Base-by-base conservation (phyloP, 257 asterid genomes). In the Solanum gandarillasii region DNA sequence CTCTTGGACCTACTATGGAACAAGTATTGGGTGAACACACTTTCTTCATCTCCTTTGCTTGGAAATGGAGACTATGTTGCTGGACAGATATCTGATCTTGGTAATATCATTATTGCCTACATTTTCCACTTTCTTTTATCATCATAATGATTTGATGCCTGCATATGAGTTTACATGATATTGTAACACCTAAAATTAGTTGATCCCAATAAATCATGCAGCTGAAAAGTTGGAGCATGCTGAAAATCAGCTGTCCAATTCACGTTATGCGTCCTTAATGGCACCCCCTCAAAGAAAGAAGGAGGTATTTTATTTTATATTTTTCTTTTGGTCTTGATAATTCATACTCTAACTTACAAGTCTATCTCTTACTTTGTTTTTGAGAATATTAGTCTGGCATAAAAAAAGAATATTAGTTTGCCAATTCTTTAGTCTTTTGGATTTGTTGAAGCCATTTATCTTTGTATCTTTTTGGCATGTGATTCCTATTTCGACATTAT, bases 211-310 rank as follows among this genome's bases (percentile, higher is more conserved):
- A 70, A 83, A 68, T 87, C 87, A 76, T 91, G 89, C 94, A 97
- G 99, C 99, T 88, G 99, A 97, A 90, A 97, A 97, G 92, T 92
- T 95, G 90, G 99, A 97, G 91, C 98, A 95, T 90, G 99, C 99
- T 86, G 99, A 97, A 92, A 95, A 91, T 90, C 99, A 97, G 70
- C 90, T 97, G 93, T 87, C 96, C 38, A 98, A 97, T 93, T 90
- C 98, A 67, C 98, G 98, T 68, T 94, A 91, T 89, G 98, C 98
- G 68, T 91, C 98, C 79, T 88, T 95, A 87, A 81, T 95, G 87
- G 91, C 95, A 82, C 93, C 96, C 58, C 88, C 98, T 82, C 98
- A 93, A 79, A 95, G 95, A 89, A 97, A 95, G 93, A 95, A 95
- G 94, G 98, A 95, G 98, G 99, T 95, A 84, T 91, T 87, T 68